Evolutionary conservation across 768 basidiomycete genomes (phyloP).

Genomic region (Cystofilobasidium macerans): DNA sequence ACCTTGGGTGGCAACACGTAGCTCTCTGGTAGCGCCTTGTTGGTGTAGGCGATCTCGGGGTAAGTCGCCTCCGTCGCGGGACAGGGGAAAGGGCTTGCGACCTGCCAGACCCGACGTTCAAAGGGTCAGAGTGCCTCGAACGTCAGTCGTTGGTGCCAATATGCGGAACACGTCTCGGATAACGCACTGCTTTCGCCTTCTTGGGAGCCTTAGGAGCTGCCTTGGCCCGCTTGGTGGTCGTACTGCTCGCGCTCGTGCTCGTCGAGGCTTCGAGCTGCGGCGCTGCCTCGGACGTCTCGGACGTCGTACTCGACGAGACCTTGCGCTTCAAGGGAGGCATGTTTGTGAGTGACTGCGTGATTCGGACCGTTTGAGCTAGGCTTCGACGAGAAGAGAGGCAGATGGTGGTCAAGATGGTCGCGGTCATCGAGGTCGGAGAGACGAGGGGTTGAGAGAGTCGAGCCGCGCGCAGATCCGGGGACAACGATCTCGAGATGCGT

Average conservation of each 20-base stretch:
- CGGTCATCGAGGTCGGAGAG: no score
- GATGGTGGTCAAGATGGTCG: no score
- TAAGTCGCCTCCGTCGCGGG: constrained; percentile 5
- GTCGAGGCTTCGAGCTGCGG: neutral
- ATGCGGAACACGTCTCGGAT: no score
- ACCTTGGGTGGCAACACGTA: constrained; percentile 11
- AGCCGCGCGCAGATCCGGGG: no score
- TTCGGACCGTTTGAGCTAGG: no score
- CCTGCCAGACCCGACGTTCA: neutral
- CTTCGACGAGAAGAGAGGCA: no score
- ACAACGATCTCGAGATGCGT: no score
- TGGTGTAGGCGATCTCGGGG: constrained; percentile 10
- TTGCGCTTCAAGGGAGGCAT: neutral
- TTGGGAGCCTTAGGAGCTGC: constrained; percentile 4
- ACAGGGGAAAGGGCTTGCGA: neutral
- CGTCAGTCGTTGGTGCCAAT: neutral
- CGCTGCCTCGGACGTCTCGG: neutral
- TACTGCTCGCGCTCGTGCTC: neutral
- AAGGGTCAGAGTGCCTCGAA: neutral
- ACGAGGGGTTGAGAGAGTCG: no score
- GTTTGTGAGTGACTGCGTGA: neutral
- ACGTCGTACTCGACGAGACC: neutral
- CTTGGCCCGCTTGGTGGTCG: neutral
- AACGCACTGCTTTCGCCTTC: neutral
- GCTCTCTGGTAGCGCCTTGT: constrained; percentile 18